Evolutionary conservation across 306 rosid genomes (phyloP).

Genomic region (Phaseolus lunatus): DNA sequence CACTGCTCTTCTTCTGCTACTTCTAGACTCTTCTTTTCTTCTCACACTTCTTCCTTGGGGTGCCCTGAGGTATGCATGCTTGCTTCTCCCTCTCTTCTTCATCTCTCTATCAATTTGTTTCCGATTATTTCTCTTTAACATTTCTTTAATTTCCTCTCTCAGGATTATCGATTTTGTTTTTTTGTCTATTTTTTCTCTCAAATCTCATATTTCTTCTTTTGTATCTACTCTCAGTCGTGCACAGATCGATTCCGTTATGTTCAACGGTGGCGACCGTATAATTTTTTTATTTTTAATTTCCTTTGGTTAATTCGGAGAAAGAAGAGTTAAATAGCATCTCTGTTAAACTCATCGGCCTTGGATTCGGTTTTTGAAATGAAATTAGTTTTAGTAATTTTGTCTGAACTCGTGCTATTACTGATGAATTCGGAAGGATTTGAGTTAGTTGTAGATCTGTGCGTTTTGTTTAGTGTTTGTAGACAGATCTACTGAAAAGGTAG

Average conservation of each 20-base stretch:
- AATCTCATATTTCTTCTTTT: background rate
- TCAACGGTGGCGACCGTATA: background rate
- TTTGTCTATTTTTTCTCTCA: background rate
- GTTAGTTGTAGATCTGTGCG: background rate
- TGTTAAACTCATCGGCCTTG: background rate
- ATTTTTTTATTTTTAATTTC: background rate
- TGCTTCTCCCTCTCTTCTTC: background rate
- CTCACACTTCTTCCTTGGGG: slow-evolving; percentile 40
- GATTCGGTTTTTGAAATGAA: background rate
- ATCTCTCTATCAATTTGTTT: background rate
- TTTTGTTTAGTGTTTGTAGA: background rate
- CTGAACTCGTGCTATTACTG: background rate
- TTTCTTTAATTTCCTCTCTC: background rate
- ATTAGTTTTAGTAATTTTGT: background rate
- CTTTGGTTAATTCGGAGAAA: background rate
- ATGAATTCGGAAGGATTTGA: background rate
- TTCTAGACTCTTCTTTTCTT: slow-evolving; percentile 45
- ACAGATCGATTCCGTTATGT: slow-evolving; percentile 13
- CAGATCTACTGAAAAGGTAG: slow-evolving; percentile 10
- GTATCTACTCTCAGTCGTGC: background rate
- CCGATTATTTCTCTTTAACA: background rate
- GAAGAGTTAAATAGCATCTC: background rate
- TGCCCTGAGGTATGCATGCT: slow-evolving; percentile 53
- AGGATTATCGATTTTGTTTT: background rate
- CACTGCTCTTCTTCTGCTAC: background rate